Base-by-base conservation (phyloP, 176 grass and related monocot genomes). In the Rhynchospora pubera region DNA sequence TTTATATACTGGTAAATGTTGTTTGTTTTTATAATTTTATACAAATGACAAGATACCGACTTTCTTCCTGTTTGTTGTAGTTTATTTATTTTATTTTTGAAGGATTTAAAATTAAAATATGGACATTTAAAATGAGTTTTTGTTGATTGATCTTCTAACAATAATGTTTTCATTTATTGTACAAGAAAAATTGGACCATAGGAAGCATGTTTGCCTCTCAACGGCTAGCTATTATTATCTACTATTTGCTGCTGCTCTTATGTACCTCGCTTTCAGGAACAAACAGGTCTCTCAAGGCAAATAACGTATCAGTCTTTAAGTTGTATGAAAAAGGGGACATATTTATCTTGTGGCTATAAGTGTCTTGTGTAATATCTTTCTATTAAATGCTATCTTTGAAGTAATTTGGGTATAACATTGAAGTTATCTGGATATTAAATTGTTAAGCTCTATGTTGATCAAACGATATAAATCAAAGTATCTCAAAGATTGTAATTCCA, bases 211-310 rank as follows among this genome's bases (percentile, higher is more conserved):
- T 75, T 53, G 71, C 26, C 71, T 75, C 47, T 52, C 21, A 46
- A 30, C 53, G 6, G 70, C 70, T 50, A 43, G 70, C 44, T 15
- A 52, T 75, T 75, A 52, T 23, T 75, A 75, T 75, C 71, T 75
- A 47, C 19, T 75, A 15, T 75, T n/a, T 75, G 71, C 71, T 75
- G 28, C 45, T 75, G 68, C 44, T 74, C 10, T 53, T 28, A 5
- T 28, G 71, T 75, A 75, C 46, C 71, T 75, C 6, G 47, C 12
- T 53, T 52, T 26, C 47, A 28, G 9, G 71, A 73, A 73, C 50
- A 73, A 72, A 73, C 9, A 48, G 24, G 66, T 15, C 71, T 53
- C 45, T 53, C 12, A 52, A 53, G 21, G 47, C 44, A 53, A 26
- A 30, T 28, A 51, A 74, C 26, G 46, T 74, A 74, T 74, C 21